A percentile compares a stretch with the other conserved stretches of the same genome.
These are phyloP conservation scores for Vitis vinifera DNA, from an alignment of 164 flowering plant species.

Conservation along the genomic window DNA sequence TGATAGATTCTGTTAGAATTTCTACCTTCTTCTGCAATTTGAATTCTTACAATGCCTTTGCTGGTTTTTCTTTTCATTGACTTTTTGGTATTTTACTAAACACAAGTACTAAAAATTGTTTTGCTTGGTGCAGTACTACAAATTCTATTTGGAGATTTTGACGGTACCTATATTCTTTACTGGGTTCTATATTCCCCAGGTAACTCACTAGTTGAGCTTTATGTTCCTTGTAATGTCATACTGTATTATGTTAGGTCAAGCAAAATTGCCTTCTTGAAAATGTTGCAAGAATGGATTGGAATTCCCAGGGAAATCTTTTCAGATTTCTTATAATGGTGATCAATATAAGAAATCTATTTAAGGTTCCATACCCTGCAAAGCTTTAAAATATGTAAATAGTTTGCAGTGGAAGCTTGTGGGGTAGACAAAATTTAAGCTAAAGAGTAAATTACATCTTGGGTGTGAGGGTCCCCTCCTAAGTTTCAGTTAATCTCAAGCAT, in stretches of 20 bases:
- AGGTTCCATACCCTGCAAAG: too few species aligned
- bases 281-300: neutral
- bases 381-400: too few species aligned
- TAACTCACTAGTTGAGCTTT: slow-evolving; percentile 14
- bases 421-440: too few species aligned
- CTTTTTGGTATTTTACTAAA: neutral
- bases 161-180: slow-evolving; percentile 51
- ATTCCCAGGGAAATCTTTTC: neutral
- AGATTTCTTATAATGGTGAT: too few species aligned
- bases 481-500: too few species aligned
- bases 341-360: too few species aligned
- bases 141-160: slow-evolving; percentile 54
- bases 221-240: slow-evolving; percentile 4
- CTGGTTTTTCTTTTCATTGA: neutral
- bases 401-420: too few species aligned
- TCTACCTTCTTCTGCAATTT: neutral
- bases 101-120: slow-evolving; percentile 2
- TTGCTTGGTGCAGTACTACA: slow-evolving; percentile 63
- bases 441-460: too few species aligned
- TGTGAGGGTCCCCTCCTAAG: too few species aligned
- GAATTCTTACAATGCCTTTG: neutral
- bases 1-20: neutral
- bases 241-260: neutral
- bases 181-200: slow-evolving; percentile 74
- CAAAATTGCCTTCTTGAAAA: neutral